Evolutionary conservation across 352 stramenopile species (phyloP).

Genomic region (Pilasporangium apinafurcum): DNA sequence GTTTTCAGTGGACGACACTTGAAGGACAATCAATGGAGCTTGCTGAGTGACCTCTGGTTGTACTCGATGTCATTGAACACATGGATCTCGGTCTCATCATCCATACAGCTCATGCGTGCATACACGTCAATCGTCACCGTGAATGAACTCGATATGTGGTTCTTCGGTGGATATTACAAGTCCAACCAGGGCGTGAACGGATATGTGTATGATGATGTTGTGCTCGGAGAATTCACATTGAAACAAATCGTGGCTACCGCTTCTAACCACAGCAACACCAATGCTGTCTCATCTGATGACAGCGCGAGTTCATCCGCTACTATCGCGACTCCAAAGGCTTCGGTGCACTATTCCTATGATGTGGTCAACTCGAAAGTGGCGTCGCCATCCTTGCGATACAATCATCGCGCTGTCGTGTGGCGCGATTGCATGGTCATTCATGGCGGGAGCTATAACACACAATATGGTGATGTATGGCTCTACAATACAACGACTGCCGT

Average conservation of each 20-base stretch:
- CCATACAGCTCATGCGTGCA: slow-evolving; percentile 22
- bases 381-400: slow-evolving; percentile 55
- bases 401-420: slow-evolving; percentile 52
- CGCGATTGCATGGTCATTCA: slow-evolving; percentile 51
- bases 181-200: slow-evolving; percentile 40
- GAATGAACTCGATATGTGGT: slow-evolving; percentile 43
- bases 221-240: slow-evolving; percentile 27
- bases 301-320: too few species aligned
- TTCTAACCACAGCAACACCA: not conserved
- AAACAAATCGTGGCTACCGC: not conserved
- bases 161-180: slow-evolving; percentile 71
- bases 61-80: slow-evolving; percentile 36
- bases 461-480: slow-evolving; percentile 60
- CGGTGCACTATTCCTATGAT: slow-evolving; percentile 21
- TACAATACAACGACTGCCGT: slow-evolving; percentile 51
- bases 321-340: slow-evolving; percentile 9
- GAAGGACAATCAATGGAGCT: slow-evolving; percentile 32
- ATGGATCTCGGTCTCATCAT: slow-evolving; percentile 25
- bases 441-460: slow-evolving; percentile 64
- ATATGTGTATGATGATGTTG: slow-evolving; percentile 68
- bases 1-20: slow-evolving; percentile 56
- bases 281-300: slow-evolving; percentile 1
- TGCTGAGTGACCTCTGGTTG: slow-evolving; percentile 52
- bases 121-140: slow-evolving; percentile 64
- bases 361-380: not conserved